Evolutionary conservation across 2,329 filamentous ascomycete genomes (phyloP), one percentile per base, ranked within the genome.

Genomic region (Nothomitra cinnamomea): DNA sequence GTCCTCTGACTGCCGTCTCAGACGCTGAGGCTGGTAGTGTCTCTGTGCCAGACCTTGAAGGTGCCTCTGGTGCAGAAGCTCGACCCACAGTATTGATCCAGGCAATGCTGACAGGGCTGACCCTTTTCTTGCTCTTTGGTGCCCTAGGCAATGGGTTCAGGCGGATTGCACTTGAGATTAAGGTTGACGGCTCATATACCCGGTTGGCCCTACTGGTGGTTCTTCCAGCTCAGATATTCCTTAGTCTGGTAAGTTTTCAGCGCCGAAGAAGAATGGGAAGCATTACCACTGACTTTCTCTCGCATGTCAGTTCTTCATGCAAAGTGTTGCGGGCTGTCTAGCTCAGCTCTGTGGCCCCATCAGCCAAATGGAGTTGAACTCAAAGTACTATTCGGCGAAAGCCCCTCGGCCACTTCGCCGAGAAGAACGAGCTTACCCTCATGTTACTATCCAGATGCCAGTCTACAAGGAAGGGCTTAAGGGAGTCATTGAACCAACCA

Each of bases 81-180:
- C 72, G 80, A 36, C 67, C 67, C n/a, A 68, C 75, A 3, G 66
- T 77, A 28, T 64, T 83, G 28, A 72, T 73, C 58, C 79, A 78
- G 60, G 65, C 79, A 1, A 61, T 75, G 52, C 70, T 78, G 45
- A 75, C 75, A 7, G 71, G 66, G 0, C 47, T 73, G 8, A 80
- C 79, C 0, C 57, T 83, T 32, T 62, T 69, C 2, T 64, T 84
- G 6, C 67, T 76, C 17, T 63, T 78, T 25, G 59, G 65, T 3
- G 76, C 75, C 43, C 65, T 83, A 17, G 80, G 76, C 4, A 61
- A 73, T 22, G 80, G 80, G 54, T 79, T 72, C 67, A 69, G 74
- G 54, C 60, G 70, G 32, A 61, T 84, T 36, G 76, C 74, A 1
- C 69, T 77, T 50, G 70, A 83, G 63, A 65, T 75, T 21, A 62